phyloP scores from a whole-genome alignment of 257 asterid species.

The Solanum sitiens region DNA sequence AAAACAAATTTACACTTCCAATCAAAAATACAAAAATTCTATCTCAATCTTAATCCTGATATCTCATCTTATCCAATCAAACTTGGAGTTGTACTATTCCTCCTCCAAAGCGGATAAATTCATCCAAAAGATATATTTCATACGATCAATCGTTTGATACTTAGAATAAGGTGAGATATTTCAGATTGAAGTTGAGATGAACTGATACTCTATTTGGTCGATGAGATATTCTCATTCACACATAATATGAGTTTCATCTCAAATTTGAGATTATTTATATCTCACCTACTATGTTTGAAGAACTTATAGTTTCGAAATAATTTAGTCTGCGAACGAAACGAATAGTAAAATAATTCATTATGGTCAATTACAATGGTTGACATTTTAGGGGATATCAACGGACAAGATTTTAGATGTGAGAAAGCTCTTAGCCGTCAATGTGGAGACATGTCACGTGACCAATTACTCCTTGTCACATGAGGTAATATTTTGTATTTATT shows the following conservation, averaged over 20 bases:
- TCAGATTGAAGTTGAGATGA: not conserved
- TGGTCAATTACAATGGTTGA: not conserved
- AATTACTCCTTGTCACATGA: conserved; percentile 76
- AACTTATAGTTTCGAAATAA: not conserved
- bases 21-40: too few species aligned
- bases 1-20: not conserved
- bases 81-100: not conserved
- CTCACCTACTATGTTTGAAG: not conserved
- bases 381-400: conserved; percentile 75
- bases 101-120: not conserved
- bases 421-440: conserved; percentile 68
- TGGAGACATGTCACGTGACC: conserved; percentile 85
- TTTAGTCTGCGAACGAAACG: not conserved
- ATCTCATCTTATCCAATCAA: not conserved
- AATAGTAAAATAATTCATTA: not conserved
- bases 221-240: not conserved
- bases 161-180: not conserved
- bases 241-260: not conserved
- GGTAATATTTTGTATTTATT: conserved; percentile 25
- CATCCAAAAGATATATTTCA: not conserved
- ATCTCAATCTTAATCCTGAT: not conserved
- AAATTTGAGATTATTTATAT: not conserved
- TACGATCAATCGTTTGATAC: not conserved
- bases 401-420: conserved; percentile 91
- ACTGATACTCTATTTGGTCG: not conserved